Evolutionary conservation across 2,329 filamentous ascomycete species (phyloP).

Genomic region (Phialophora macrospora): DNA sequence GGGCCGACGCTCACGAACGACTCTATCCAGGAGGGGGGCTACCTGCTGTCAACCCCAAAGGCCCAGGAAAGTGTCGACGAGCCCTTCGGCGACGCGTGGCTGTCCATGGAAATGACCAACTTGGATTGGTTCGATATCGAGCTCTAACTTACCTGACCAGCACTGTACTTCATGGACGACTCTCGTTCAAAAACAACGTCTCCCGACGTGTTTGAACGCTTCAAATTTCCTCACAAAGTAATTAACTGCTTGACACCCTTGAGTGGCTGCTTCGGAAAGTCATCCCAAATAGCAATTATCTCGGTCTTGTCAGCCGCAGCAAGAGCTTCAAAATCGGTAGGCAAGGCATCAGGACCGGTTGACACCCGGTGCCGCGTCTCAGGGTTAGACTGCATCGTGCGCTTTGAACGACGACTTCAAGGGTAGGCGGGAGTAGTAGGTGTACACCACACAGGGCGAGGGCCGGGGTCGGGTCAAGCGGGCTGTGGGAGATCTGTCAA

Average conservation of each 20-base stretch:
- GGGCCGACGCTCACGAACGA: background rate
- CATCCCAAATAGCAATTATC: background rate
- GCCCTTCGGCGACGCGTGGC: background rate
- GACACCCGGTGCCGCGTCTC: too few species aligned
- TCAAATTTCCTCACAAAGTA: background rate
- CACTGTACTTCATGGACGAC: too few species aligned
- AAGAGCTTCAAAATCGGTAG: background rate
- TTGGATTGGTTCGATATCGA: constrained; percentile 4
- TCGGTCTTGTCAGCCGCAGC: background rate
- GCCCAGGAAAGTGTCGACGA: background rate
- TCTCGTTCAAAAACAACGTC: too few species aligned
- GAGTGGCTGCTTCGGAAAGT: background rate
- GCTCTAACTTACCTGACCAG: background rate
- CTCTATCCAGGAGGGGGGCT: background rate
- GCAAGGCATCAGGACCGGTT: too few species aligned
- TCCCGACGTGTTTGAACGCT: background rate
- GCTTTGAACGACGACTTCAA: background rate
- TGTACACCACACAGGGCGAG: background rate
- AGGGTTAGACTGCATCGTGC: background rate
- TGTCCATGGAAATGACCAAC: background rate
- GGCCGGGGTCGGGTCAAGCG: too few species aligned
- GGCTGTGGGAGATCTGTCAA: too few species aligned
- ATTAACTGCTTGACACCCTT: background rate
- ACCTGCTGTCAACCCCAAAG: background rate
- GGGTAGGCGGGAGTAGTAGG: background rate